Evolutionary conservation across 345 rosid genomes (phyloP).

Genomic region (Hibiscus mutabilis): DNA sequence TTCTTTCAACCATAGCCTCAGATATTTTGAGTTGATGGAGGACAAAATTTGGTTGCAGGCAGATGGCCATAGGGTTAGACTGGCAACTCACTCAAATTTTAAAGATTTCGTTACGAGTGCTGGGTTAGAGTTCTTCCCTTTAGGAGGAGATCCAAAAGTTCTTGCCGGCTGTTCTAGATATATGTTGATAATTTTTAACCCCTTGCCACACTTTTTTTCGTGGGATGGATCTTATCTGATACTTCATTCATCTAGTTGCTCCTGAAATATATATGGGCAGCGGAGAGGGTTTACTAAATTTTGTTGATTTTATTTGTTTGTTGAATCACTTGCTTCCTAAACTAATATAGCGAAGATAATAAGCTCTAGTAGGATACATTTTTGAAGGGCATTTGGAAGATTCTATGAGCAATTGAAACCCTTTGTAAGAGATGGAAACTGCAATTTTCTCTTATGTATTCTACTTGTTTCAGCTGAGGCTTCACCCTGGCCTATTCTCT

Average conservation of each 20-base stretch:
- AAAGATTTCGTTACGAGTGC: conserved; percentile 94
- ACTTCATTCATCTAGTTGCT: neutral
- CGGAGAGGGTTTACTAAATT: neutral
- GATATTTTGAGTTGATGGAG: too few species aligned
- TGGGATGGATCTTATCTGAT: neutral
- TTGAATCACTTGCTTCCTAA: too few species aligned
- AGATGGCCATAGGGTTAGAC: conserved; percentile 95
- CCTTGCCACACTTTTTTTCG: neutral
- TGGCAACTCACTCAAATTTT: conserved; percentile 96
- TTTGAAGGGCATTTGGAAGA: too few species aligned
- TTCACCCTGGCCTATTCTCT: too few species aligned
- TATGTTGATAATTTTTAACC: neutral
- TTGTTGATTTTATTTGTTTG: neutral
- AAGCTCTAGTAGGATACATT: too few species aligned
- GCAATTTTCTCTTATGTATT: too few species aligned
- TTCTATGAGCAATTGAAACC: too few species aligned
- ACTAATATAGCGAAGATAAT: too few species aligned
- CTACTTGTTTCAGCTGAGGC: too few species aligned
- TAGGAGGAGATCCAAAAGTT: conserved; percentile 97
- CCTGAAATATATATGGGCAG: neutral
- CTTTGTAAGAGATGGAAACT: too few species aligned
- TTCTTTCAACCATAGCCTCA: too few species aligned
- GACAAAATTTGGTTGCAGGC: conserved; percentile 53
- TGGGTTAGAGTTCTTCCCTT: conserved; percentile 88
- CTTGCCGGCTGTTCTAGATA: conserved; percentile 69